Evolutionary conservation across 1,139 yeast genomes (phyloP).

Genomic region (Yamadazyma diospyri): DNA sequence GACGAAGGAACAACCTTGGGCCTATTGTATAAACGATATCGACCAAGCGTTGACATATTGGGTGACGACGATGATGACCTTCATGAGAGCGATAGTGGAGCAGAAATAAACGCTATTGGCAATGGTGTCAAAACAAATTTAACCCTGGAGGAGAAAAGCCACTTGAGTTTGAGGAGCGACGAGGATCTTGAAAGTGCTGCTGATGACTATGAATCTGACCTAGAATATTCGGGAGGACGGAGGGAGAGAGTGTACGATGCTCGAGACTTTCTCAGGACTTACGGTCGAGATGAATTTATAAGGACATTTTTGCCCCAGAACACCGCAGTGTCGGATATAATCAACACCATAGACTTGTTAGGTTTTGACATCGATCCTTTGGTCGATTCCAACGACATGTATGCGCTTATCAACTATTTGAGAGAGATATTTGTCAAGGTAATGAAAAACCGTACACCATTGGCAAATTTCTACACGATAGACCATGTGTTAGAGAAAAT

Average conservation of each 20-base stretch:
- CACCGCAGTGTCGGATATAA: slow-evolving; percentile 52
- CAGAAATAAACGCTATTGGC: too few relatives aligned
- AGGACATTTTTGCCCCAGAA: slow-evolving; percentile 58
- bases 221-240: too few relatives aligned
- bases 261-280: slow-evolving; percentile 54
- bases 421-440: slow-evolving; percentile 60
- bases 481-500: slow-evolving; percentile 60
- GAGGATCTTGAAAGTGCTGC: too few relatives aligned
- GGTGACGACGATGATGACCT: too few relatives aligned
- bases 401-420: slow-evolving; percentile 44
- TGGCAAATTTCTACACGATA: slow-evolving; percentile 51
- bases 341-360: slow-evolving; percentile 43
- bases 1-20: neutral
- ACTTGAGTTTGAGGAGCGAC: too few relatives aligned
- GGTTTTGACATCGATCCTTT: slow-evolving; percentile 47
- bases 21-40: neutral
- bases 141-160: too few relatives aligned
- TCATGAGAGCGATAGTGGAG: too few relatives aligned
- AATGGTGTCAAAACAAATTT: too few relatives aligned
- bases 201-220: too few relatives aligned
- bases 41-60: neutral
- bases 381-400: slow-evolving; percentile 36
- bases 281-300: slow-evolving; percentile 59
- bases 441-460: slow-evolving; percentile 48
- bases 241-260: slow-evolving; percentile 31